Percentiles rank a stretch among this genome's conserved stretches.
Conservation (phyloP, 768 basidiomycete genomes). For the Hygrophoropsis aurantiaca region DNA sequence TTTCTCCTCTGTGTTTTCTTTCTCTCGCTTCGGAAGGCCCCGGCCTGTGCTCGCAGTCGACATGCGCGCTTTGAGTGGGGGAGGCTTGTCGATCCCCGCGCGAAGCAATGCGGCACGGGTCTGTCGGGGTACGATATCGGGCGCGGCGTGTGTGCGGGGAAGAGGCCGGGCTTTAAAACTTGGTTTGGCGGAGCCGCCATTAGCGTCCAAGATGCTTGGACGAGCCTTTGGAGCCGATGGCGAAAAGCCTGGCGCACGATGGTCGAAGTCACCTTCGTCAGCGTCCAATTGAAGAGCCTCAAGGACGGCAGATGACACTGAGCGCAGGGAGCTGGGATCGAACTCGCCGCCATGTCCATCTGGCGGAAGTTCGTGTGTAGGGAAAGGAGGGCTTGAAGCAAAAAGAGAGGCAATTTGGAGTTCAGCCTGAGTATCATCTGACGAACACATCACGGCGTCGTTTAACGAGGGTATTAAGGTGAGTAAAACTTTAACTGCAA, state of each 20-base stretch:
- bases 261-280: conserved; percentile 20
- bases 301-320: conserved; percentile 48
- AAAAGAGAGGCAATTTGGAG: conserved; percentile 78
- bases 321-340: conserved; percentile 36
- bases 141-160: conserved; percentile 58
- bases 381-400: conserved; percentile 81
- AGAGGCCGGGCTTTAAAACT: conserved; percentile 67
- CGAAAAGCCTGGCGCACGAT: conserved; percentile 19
- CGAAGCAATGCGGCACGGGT: conserved; percentile 75
- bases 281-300: conserved; percentile 40
- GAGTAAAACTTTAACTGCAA: conserved; percentile 78
- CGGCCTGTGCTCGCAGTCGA: conserved; percentile 33
- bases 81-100: conserved; percentile 43
- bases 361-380: conserved; percentile 59
- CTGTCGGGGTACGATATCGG: conserved; percentile 75
- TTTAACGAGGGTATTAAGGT: conserved; percentile 63
- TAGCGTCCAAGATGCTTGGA: conserved; percentile 29
- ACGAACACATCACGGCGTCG: conserved; percentile 71
- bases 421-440: conserved; percentile 68
- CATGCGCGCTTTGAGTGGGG: conserved; percentile 24
- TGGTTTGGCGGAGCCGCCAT: conserved; percentile 42
- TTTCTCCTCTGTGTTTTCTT: conserved; percentile 42
- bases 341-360: conserved; percentile 30
- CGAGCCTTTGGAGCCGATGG: conserved; percentile 13
- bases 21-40: conserved; percentile 27